A percentile compares a stretch with the other conserved stretches of the same genome.
Conservation (phyloP, 106 monocot species). For the Allium cepa region DNA sequence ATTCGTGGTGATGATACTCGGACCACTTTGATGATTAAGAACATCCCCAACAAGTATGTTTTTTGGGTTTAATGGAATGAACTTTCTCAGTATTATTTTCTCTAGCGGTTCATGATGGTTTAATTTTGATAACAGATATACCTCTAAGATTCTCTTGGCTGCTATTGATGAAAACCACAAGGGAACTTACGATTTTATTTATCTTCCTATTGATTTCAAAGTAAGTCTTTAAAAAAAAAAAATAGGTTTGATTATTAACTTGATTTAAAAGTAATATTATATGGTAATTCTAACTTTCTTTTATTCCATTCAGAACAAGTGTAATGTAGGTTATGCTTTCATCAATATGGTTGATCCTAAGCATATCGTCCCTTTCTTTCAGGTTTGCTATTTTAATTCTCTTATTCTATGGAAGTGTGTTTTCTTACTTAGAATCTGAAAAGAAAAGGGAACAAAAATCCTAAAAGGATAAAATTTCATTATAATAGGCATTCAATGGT, state of each 20-base stretch:
- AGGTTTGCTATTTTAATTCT: conserved; percentile 18
- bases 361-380: conserved; percentile 49
- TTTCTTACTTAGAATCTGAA: not conserved
- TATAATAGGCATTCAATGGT: conserved; percentile 63
- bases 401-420: not conserved
- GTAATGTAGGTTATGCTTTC: conserved; percentile 98
- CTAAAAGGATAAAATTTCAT: not conserved
- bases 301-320: conserved; percentile 58
- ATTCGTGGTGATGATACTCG: conserved; percentile 66
- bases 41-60: conserved; percentile 94
- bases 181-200: conserved; percentile 95
- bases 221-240: conserved; percentile 14
- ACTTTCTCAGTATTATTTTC: not conserved
- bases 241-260: no score
- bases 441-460: no score
- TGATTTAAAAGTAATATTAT: not conserved
- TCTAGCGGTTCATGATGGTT: not conserved
- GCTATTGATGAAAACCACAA: conserved; percentile 92
- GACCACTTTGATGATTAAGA: conserved; percentile 98
- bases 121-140: conserved; percentile 46
- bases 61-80: not conserved
- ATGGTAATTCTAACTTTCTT: conserved; percentile 38
- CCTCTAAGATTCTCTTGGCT: conserved; percentile 93
- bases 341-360: conserved; percentile 80
- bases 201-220: conserved; percentile 97